Percentiles rank a stretch among this genome's conserved stretches.
Evolutionary conservation across 805 yeast genomes (phyloP).

Genomic region (Myxozyma sirexii): DNA sequence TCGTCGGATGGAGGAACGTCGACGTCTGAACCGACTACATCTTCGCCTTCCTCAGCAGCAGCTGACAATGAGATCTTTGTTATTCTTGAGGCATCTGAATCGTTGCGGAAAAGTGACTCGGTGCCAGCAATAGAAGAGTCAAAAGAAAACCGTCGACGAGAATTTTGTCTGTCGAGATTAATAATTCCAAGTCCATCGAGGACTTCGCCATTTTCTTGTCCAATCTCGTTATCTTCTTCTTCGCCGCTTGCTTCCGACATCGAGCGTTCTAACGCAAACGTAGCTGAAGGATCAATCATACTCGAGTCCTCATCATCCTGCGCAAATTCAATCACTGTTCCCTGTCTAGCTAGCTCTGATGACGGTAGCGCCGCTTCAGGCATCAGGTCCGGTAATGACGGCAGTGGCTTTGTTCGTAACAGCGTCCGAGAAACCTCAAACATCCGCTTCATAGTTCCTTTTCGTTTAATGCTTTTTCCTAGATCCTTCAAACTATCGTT

Average conservation of each 20-base stretch:
- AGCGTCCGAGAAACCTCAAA: constrained; percentile 10
- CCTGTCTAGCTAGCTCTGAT: constrained; percentile 4
- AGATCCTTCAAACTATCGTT: too few species aligned
- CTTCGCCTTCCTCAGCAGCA: constrained; percentile 1
- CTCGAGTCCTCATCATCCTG: not conserved
- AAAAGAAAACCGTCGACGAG: constrained; percentile 20
- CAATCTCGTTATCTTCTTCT: not conserved
- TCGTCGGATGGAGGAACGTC: constrained; percentile 7
- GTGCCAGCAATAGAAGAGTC: constrained; percentile 21
- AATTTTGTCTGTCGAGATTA: not conserved
- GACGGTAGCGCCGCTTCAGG: not conserved
- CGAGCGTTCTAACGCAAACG: not conserved
- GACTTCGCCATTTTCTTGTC: not conserved
- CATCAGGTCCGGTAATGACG: constrained; percentile 4
- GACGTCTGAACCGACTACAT: constrained; percentile 18
- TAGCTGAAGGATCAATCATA: not conserved
- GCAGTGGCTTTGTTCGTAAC: constrained; percentile 12
- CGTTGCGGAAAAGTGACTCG: constrained; percentile 18
- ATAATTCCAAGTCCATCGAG: not conserved
- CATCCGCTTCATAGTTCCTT: constrained; percentile 12
- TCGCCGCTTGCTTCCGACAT: not conserved
- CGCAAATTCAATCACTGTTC: constrained; percentile 4
- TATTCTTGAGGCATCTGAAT: constrained; percentile 15
- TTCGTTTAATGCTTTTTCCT: not conserved
- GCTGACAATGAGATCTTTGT: constrained; percentile 8